phyloP scores from a whole-genome alignment of 805 yeast genomes.

The Starmerella ratchasimensis region DNA sequence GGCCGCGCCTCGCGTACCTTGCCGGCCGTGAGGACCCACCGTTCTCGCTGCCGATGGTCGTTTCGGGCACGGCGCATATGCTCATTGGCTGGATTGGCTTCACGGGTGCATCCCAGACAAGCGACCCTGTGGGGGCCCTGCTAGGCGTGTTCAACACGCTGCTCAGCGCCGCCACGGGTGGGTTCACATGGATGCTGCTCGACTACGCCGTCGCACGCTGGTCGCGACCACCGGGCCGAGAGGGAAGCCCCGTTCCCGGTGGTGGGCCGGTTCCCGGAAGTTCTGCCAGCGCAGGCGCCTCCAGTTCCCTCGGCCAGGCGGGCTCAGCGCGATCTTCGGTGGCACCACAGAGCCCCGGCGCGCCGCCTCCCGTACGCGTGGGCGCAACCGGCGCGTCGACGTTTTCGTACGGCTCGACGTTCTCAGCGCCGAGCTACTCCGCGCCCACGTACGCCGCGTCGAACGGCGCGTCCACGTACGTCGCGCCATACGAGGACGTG shows the following conservation, averaged over 20 bases:
- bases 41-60: conserved; percentile 52
- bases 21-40: conserved; percentile 32
- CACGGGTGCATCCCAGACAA: conserved; percentile 53
- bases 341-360: not conserved
- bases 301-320: no score
- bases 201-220: conserved; percentile 25
- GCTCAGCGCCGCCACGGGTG: conserved; percentile 38
- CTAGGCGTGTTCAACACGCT: conserved; percentile 42
- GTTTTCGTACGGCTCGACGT: no score
- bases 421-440: no score
- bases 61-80: conserved; percentile 52
- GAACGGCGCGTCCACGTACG: no score
- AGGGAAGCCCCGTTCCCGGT: not conserved
- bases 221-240: no score
- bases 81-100: conserved; percentile 73
- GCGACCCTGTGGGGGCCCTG: conserved; percentile 27
- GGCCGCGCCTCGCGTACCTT: conserved; percentile 51
- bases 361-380: no score
- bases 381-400: no score
- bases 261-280: no score
- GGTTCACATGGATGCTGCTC: conserved; percentile 32
- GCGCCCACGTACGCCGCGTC: no score
- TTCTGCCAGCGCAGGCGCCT: not conserved
- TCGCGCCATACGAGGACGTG: no score
- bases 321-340: not conserved